Conservation (phyloP, 1,284 basidiomycete genomes). For the Puccinia hordei region DNA sequence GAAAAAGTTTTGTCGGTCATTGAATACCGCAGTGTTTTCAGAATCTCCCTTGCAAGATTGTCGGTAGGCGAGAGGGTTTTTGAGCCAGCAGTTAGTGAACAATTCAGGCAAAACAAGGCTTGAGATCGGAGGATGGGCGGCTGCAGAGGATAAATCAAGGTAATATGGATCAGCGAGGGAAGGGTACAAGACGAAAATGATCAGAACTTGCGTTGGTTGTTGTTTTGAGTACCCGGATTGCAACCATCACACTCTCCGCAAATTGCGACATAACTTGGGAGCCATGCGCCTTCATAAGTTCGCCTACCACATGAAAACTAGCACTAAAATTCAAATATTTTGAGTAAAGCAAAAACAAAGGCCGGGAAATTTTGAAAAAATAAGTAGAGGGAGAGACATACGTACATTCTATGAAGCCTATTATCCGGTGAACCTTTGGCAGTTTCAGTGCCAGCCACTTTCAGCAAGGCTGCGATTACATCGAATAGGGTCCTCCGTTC, state of each 20-base stretch:
- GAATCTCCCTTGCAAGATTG: slow-evolving; percentile 73
- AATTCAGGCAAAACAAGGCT: slow-evolving; percentile 74
- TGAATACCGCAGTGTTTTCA: slow-evolving; percentile 76
- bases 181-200: not conserved
- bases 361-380: slow-evolving; percentile 10
- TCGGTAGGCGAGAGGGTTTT: slow-evolving; percentile 73
- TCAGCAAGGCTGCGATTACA: slow-evolving; percentile 27
- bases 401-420: slow-evolving; percentile 39
- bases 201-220: slow-evolving; percentile 9
- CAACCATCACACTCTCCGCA: slow-evolving; percentile 68
- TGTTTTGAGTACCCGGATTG: slow-evolving; percentile 31
- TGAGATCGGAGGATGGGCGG: slow-evolving; percentile 76
- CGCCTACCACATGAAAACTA: slow-evolving; percentile 36
- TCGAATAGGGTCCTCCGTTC: slow-evolving; percentile 44
- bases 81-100: slow-evolving; percentile 74
- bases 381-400: not conserved
- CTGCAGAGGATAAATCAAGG: slow-evolving; percentile 50
- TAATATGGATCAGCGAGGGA: not conserved
- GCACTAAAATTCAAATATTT: slow-evolving; percentile 19
- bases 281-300: slow-evolving; percentile 46
- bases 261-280: slow-evolving; percentile 88
- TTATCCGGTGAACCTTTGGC: slow-evolving; percentile 17
- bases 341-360: not conserved
- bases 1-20: slow-evolving; percentile 82
- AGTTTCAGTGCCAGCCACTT: slow-evolving; percentile 40